Base-by-base conservation (phyloP, 1,139 yeast species). In the Entelexis sorbosivorans region DNA sequence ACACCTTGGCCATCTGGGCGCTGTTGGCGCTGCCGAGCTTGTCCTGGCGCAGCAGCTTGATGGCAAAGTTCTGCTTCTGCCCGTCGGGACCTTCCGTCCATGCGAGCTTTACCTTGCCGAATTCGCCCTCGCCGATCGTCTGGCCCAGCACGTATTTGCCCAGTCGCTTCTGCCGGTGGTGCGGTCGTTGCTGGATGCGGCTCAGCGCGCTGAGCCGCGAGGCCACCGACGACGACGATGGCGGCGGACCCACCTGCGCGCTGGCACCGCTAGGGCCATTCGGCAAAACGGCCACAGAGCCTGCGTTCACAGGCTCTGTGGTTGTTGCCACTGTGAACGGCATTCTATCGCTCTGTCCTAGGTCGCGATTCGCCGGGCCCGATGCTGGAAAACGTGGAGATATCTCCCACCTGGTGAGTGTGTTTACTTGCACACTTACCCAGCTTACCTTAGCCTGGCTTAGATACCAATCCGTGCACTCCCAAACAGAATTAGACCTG, bases 91-190 rank as follows among this genome's bases (percentile, higher is more conserved):
- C 91, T 66, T 82, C 82, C 34, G 95, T 73, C 96, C 96, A 89
- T 19, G 96, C 97, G n/a, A 91, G 73, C 66, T 89, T 91, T 56
- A 91, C 98, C 67, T 89, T 89, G 54, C 97, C 98, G 66, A 91
- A 91, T 65, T 91, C 97, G 43, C 98, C 98, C 69, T 89, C 96
- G 38, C 98, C 98, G n/a, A 91, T 71, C 1, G 97, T 89, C 20
- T 95, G 82, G 4, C 97, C 97, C 8, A 91, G 74, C 34, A 85
- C 77, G 63, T 89, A 91, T 35, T 85, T 80, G 34, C 97, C 97
- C 64, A 91, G 88, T 43, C 89, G 73, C 44, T 63, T 59, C 50
- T 66, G 67, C 24, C 35, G 48, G 19, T 34, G 32, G 38, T 43
- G 53, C 17, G 52, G 52, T 11, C 53, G 47, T 24, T 43, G 48